Evolutionary conservation across 441 rosid genomes (phyloP), one percentile per base, ranked within the genome.

Genomic region (Sinapis alba): DNA sequence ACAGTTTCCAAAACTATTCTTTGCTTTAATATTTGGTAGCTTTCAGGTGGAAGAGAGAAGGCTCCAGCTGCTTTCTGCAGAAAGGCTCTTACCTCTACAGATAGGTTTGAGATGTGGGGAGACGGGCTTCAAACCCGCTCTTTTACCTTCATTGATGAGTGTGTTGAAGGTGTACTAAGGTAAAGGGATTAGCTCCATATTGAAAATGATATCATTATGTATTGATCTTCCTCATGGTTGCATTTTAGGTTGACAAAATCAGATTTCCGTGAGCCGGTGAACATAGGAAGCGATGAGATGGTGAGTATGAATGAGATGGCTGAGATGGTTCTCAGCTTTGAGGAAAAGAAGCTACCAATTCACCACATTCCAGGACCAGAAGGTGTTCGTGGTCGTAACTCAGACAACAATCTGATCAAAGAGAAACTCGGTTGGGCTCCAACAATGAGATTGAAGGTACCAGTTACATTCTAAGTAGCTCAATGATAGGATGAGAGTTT

Each of bases 371-470:
- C 99, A 53, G 96, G 99, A 2, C 99, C 99, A 2, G 99, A 91
- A 81, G 99, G 99, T 65, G 98, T 95, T 16, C 97, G 99, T 65
- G 99, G 99, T 11, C 99, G 99, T 26, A 92, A 92, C 84, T 95
- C 97, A 1, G 98, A 95, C 88, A 95, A 95, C 85, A 88, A 89
- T 2, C 83, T 95, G 72, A 95, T 95, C 63, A 95, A 87, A 77
- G 98, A 95, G 84, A 95, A 91, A 84, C 99, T 95, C 65, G 99
- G 97, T 32, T 95, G 99, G 99, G 95, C 99, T 71, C 98, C 98
- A 56, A 82, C 92, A 11, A 93, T 95, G 99, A 93, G 70, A 82
- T 74, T 95, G 86, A 90, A 89, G 99, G 98, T 92, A 89, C 75
- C 32, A 63, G 47, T 23, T 36, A 36, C 13, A 15, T 38, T 56